phyloP scores from a whole-genome alignment of 495 filamentous ascomycete species.

The Daldinia caldariorum region DNA sequence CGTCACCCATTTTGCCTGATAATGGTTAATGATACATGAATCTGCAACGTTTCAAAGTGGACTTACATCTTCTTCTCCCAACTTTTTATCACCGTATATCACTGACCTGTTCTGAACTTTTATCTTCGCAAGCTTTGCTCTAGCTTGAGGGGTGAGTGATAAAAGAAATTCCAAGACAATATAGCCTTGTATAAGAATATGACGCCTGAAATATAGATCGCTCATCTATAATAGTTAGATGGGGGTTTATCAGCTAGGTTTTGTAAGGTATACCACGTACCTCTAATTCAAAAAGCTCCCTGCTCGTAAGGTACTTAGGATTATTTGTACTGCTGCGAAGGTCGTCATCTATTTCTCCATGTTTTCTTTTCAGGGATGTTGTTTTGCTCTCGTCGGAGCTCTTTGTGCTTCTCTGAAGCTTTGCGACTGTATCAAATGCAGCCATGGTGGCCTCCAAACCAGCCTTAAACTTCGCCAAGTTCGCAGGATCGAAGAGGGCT shows the following conservation, averaged over 20 bases:
- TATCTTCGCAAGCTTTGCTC: constrained; percentile 75
- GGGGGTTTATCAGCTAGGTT: neutral
- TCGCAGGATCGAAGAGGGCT: constrained; percentile 73
- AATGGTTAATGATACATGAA: constrained; percentile 11
- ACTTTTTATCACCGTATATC: constrained; percentile 74
- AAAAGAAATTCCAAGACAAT: constrained; percentile 94
- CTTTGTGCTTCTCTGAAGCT: constrained; percentile 61
- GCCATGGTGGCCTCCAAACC: constrained; percentile 80
- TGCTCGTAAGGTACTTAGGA: constrained; percentile 94
- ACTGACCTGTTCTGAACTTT: constrained; percentile 82
- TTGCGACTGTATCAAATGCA: constrained; percentile 81
- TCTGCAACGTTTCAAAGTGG: neutral
- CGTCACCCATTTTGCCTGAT: constrained; percentile 75
- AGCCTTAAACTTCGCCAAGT: constrained; percentile 79
- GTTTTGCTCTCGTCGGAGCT: constrained; percentile 47
- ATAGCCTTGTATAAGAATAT: constrained; percentile 92
- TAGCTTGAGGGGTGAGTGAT: constrained; percentile 83
- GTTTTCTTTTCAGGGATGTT: constrained; percentile 65
- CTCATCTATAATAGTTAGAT: constrained; percentile 68
- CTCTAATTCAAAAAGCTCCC: constrained; percentile 95
- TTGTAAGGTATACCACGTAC: constrained; percentile 54
- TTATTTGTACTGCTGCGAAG: constrained; percentile 71
- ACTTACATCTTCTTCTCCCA: constrained; percentile 84
- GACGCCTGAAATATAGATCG: constrained; percentile 90
- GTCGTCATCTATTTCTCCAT: constrained; percentile 65